These are phyloP conservation scores for Nematodospora valgi DNA, from an alignment of 805 yeast genomes.

Conservation along the genomic window DNA sequence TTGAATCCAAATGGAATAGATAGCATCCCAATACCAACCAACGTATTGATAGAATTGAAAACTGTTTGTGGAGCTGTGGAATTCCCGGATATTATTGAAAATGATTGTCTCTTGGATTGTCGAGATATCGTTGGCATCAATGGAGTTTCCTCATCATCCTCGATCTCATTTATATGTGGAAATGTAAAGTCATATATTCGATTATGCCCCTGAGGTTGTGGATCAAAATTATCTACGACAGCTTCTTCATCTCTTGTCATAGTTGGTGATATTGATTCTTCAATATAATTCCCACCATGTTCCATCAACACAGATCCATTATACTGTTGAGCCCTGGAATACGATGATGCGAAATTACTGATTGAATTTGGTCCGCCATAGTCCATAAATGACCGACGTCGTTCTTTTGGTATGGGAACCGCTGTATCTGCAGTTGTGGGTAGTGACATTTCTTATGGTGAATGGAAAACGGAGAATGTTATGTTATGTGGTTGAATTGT, in stretches of 20 bases:
- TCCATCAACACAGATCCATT: slow-evolving; percentile 17
- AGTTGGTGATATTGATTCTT: slow-evolving; percentile 12
- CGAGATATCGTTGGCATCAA: slow-evolving; percentile 7
- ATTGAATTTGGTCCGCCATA: slow-evolving; percentile 35
- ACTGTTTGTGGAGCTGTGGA: slow-evolving; percentile 69
- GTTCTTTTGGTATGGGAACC: neutral
- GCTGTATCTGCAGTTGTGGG: slow-evolving; percentile 2
- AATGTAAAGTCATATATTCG: neutral
- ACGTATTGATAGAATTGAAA: slow-evolving; percentile 66
- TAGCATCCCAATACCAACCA: slow-evolving; percentile 73
- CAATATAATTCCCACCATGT: slow-evolving; percentile 11
- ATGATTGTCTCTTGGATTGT: slow-evolving; percentile 7
- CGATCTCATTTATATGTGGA: slow-evolving; percentile 9
- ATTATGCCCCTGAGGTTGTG: neutral
- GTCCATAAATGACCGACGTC: slow-evolving; percentile 30
- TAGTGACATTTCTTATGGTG: slow-evolving; percentile 3
- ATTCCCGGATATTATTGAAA: slow-evolving; percentile 15
- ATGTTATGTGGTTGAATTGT: too few relatives aligned
- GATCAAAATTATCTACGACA: slow-evolving; percentile 10
- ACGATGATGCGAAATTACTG: slow-evolving; percentile 38
- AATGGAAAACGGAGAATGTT: too few relatives aligned
- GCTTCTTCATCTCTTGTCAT: slow-evolving; percentile 11
- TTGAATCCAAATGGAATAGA: slow-evolving; percentile 69
- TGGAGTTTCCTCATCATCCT: slow-evolving; percentile 11
- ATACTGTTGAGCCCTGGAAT: slow-evolving; percentile 34